A percentile compares a stretch with the other conserved stretches of the same genome.
These are phyloP conservation scores for Trichoderma sp. DNA, from an alignment of 2,329 filamentous ascomycete genomes.

Conservation along the genomic window DNA sequence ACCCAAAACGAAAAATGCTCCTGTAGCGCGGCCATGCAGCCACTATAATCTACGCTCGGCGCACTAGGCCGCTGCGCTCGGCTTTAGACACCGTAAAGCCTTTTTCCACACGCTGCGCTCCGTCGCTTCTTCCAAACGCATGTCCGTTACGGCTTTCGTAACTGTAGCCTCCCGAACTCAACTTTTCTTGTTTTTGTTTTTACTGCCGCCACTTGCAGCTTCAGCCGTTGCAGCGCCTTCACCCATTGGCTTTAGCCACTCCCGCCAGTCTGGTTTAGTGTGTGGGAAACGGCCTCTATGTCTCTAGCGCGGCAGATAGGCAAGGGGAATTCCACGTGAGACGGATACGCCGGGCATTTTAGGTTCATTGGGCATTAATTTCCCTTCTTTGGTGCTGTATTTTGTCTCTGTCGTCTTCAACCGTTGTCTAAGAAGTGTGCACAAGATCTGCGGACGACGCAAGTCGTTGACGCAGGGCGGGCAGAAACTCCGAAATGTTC, in stretches of 20 bases:
- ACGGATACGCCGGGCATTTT: slow-evolving; percentile 13
- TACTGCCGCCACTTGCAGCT: neutral
- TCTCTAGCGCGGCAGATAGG: slow-evolving; percentile 13
- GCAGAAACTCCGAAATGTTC: neutral
- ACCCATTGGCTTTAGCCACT: slow-evolving; percentile 12
- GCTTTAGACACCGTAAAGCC: neutral
- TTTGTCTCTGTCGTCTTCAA: neutral
- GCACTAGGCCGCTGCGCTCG: neutral
- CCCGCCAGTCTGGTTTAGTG: slow-evolving; percentile 9
- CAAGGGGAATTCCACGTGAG: slow-evolving; percentile 20
- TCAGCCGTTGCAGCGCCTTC: neutral
- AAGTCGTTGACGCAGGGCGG: neutral
- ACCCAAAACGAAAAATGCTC: neutral
- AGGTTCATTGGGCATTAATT: slow-evolving; percentile 6
- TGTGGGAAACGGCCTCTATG: neutral
- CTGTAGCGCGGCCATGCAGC: slow-evolving; percentile 13
- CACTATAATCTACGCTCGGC: slow-evolving; percentile 8
- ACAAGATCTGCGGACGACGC: neutral
- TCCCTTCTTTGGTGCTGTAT: neutral
- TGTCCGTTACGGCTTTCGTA: too few species aligned
- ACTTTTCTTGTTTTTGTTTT: neutral
- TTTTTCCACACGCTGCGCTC: neutral
- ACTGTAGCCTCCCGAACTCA: neutral
- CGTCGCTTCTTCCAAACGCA: neutral
- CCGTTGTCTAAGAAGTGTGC: neutral